phyloP scores from a whole-genome alignment of 257 asterid genomes.

The Ajuga chamaepitys region DNA sequence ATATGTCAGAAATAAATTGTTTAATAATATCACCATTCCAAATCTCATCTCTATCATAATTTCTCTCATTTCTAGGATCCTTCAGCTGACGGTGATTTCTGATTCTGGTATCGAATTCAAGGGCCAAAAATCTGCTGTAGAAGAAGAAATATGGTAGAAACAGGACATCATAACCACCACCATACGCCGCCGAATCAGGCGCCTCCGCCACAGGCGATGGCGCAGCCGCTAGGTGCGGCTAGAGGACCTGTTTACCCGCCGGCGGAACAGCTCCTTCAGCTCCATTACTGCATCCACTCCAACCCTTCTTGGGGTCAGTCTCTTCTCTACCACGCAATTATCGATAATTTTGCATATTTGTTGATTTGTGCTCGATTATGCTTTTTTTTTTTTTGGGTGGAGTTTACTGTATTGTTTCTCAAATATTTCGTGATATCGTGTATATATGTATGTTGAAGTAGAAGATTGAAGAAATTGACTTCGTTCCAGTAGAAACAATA shows the following conservation, averaged over 20 bases:
- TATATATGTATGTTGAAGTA: not conserved
- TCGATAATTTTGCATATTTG: no score
- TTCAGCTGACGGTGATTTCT: not conserved
- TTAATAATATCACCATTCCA: not conserved
- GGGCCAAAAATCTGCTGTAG: not conserved
- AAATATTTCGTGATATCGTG: not conserved
- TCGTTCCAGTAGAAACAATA: no score
- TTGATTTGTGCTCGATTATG: not conserved
- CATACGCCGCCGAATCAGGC: constrained; percentile 44
- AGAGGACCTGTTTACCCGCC: constrained; percentile 82
- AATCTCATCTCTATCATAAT: not conserved
- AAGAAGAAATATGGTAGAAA: constrained; percentile 58
- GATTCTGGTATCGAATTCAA: not conserved
- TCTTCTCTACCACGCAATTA: not conserved
- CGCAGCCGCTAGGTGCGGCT: constrained; percentile 78
- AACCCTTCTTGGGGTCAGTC: constrained; percentile 84
- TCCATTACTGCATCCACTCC: constrained; percentile 94
- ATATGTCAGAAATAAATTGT: constrained; percentile 2
- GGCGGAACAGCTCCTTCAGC: constrained; percentile 90
- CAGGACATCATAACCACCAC: constrained; percentile 42
- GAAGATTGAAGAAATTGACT: not conserved
- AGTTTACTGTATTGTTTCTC: not conserved
- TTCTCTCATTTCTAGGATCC: constrained; percentile 11
- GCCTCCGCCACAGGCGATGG: constrained; percentile 34
- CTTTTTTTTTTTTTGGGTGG: not conserved